Conservation (phyloP, 2,329 filamentous ascomycete species). For the Niveomyces coronatus region DNA sequence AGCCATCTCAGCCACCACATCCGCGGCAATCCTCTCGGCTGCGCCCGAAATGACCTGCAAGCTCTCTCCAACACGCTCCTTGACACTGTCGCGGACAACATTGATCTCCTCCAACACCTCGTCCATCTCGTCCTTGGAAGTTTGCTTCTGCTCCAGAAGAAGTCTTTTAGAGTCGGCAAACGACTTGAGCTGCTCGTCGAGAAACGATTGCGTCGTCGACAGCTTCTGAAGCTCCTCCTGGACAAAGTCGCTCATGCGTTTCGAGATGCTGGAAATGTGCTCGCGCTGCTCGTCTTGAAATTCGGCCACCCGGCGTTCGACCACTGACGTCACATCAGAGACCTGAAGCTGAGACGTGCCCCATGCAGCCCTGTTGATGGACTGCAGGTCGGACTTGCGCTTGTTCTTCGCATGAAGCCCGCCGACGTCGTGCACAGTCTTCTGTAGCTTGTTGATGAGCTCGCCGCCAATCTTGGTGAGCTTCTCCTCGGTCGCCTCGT, state of each 20-base stretch:
- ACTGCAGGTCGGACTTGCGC: constrained; percentile 75
- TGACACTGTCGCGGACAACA: constrained; percentile 77
- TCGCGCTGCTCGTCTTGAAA: constrained; percentile 65
- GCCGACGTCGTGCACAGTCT: constrained; percentile 69
- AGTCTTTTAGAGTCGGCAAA: constrained; percentile 60
- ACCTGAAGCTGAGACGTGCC: constrained; percentile 65
- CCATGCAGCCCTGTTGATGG: constrained; percentile 72
- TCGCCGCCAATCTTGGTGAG: constrained; percentile 63
- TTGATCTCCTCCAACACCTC: constrained; percentile 87
- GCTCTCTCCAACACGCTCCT: constrained; percentile 74
- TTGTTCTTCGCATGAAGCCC: constrained; percentile 78
- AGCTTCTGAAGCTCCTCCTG: constrained; percentile 63
- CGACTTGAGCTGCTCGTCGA: constrained; percentile 56
- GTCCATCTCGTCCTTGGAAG: constrained; percentile 78
- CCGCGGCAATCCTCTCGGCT: constrained; percentile 79
- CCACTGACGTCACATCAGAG: constrained; percentile 60
- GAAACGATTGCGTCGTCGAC: constrained; percentile 55
- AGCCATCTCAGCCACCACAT: constrained; percentile 76
- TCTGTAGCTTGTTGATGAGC: constrained; percentile 67
- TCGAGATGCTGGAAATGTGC: constrained; percentile 56
- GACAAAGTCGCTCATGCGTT: constrained; percentile 69
- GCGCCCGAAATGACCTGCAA: constrained; percentile 73
- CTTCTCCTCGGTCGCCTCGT: constrained; percentile 73
- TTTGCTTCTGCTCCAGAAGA: constrained; percentile 55
- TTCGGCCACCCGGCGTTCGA: constrained; percentile 64